Conservation (phyloP, 1,139 yeast species). For the Candida frijolesensis region DNA sequence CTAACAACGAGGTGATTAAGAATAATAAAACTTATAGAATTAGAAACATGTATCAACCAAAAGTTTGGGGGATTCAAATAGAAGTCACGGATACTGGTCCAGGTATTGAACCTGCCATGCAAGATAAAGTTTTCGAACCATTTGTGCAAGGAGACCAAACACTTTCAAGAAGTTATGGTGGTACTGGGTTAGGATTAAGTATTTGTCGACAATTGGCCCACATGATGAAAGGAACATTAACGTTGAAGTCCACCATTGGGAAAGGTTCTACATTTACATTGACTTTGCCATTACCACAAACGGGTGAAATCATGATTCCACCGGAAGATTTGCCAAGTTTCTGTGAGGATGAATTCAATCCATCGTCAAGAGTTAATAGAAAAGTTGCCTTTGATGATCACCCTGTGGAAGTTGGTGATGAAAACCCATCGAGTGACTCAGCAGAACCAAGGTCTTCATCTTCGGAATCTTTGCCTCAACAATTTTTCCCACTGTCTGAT, state of each 20-base stretch:
- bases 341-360: conserved; percentile 49
- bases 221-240: conserved; percentile 85
- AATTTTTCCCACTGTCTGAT: not conserved
- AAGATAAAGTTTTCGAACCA: conserved; percentile 89
- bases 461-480: not conserved
- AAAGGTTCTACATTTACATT: conserved; percentile 81
- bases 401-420: conserved; percentile 15
- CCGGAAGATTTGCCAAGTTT: conserved; percentile 41
- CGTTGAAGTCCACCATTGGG: conserved; percentile 67
- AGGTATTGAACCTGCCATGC: conserved; percentile 80
- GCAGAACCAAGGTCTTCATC: conserved; percentile 2
- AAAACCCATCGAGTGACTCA: not conserved
- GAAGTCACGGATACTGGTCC: conserved; percentile 91
- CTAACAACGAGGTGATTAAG: conserved; percentile 26
- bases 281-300: conserved; percentile 75
- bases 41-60: conserved; percentile 41
- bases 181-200: conserved; percentile 92
- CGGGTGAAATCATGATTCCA: conserved; percentile 56
- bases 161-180: conserved; percentile 86
- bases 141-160: conserved; percentile 98
- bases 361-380: conserved; percentile 36
- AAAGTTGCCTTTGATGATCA: conserved; percentile 38
- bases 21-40: conserved; percentile 38
- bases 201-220: conserved; percentile 89
- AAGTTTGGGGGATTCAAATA: conserved; percentile 66